These are phyloP conservation scores for Suillus tomentosus DNA, from an alignment of 768 basidiomycete species.

Conservation along the genomic window DNA sequence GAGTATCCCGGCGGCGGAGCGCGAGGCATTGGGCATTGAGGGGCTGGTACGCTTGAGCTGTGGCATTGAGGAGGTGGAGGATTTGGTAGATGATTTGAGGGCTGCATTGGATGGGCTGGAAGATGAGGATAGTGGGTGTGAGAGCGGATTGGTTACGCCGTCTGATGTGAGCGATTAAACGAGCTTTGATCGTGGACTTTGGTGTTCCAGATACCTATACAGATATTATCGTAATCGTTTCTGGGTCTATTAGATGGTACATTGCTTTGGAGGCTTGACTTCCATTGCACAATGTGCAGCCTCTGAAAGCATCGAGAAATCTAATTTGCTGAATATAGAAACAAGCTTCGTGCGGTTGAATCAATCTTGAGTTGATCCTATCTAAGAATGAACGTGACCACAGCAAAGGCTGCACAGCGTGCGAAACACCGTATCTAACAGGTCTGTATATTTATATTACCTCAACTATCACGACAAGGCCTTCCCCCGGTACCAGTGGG, in stretches of 20 bases:
- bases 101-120: slow-evolving; percentile 63
- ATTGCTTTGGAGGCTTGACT: neutral
- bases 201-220: too few species aligned
- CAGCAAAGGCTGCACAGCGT: too few species aligned
- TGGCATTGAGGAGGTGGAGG: slow-evolving; percentile 86
- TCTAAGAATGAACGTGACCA: too few species aligned
- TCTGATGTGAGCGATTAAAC: neutral
- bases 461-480: too few species aligned
- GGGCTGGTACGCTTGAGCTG: slow-evolving; percentile 80
- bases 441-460: too few species aligned
- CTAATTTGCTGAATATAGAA: too few species aligned
- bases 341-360: too few species aligned
- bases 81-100: slow-evolving; percentile 52
- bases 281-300: neutral
- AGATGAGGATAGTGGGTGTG: slow-evolving; percentile 30
- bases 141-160: neutral
- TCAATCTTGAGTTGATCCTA: too few species aligned
- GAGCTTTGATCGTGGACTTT: neutral
- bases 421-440: too few species aligned
- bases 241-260: neutral
- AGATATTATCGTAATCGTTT: neutral
- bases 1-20: slow-evolving; percentile 66
- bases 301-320: neutral
- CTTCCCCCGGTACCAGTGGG: too few species aligned
- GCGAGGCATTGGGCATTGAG: slow-evolving; percentile 74